phyloP scores from a whole-genome alignment of 2,329 filamentous ascomycete species.

The Pyrenochaeta sp. region DNA sequence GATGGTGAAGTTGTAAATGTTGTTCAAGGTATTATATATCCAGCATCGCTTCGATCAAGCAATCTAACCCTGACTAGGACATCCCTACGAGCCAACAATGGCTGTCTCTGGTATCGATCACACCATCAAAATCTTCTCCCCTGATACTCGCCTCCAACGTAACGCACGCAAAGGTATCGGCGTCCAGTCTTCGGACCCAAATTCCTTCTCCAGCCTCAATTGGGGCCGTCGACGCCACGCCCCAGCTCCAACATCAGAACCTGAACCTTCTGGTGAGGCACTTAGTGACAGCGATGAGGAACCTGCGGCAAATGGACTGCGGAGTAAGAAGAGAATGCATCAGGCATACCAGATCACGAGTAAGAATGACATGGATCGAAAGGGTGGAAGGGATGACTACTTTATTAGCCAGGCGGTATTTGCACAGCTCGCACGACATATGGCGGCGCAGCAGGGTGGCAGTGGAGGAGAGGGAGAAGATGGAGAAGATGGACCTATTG shows the following conservation, averaged over 20 bases:
- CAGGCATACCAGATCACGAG: conserved; percentile 68
- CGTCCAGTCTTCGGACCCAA: conserved; percentile 59
- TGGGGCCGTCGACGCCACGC: conserved; percentile 33
- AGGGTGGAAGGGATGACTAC: conserved; percentile 65
- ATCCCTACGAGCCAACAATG: conserved; percentile 73
- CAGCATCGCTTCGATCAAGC: not conserved
- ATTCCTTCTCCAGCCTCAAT: conserved; percentile 52
- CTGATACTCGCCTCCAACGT: conserved; percentile 65
- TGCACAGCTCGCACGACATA: conserved; percentile 47
- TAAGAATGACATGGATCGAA: conserved; percentile 68
- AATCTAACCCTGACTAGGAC: conserved; percentile 53
- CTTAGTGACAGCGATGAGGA: conserved; percentile 48
- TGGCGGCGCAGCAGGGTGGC: conserved; percentile 33
- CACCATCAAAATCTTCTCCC: conserved; percentile 74
- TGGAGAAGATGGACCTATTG: conserved; percentile 28
- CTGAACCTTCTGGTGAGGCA: conserved; percentile 10
- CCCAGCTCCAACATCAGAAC: conserved; percentile 9
- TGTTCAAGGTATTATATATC: conserved; percentile 61
- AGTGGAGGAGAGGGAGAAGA: conserved; percentile 30
- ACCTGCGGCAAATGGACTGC: conserved; percentile 57
- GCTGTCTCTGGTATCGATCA: conserved; percentile 73
- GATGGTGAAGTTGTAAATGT: conserved; percentile 77
- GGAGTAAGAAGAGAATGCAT: conserved; percentile 67
- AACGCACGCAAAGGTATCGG: conserved; percentile 66
- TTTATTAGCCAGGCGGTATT: conserved; percentile 59